Evolutionary conservation across 2,329 filamentous ascomycete genomes (phyloP), one percentile per base, ranked within the genome.

Genomic region (Exophiala bonariae): DNA sequence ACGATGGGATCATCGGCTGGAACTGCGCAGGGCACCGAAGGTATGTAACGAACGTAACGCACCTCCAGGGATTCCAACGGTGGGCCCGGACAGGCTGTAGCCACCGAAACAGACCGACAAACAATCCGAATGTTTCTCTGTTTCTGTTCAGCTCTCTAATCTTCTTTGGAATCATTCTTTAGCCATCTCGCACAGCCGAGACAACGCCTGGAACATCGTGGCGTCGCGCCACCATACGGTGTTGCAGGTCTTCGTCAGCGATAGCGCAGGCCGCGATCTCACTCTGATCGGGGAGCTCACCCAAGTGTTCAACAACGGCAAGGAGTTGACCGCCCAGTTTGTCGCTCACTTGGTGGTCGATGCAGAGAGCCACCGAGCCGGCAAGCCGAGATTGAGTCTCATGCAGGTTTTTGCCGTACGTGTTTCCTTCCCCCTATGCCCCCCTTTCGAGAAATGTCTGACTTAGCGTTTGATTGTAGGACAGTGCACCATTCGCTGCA

Each of bases 391-490:
- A 10, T 18, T 46, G 22, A 17, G 20, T 26, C 26, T 39, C 10
- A 33, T 40, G 43, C 34, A 46, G 22, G 43, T 46, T 3, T 46
- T 40, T 40, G 43, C 43, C 1, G 43, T 46, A 40, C 19, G 43
- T 26, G 6, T 11, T 26, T 26, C 11, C 23, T n/a, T n/a, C n/a
- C n/a, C n/a, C n/a, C n/a, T n/a, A n/a, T n/a, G n/a, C n/a, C n/a
- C n/a, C n/a, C n/a, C n/a, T n/a, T n/a, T n/a, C n/a, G n/a, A n/a
- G n/a, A n/a, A n/a, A n/a, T n/a, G n/a, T n/a, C n/a, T n/a, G n/a
- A n/a, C n/a, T n/a, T n/a, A n/a, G n/a, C n/a, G n/a, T n/a, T n/a
- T n/a, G n/a, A n/a, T n/a, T n/a, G n/a, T 11, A 26, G 23, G 23
- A 26, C 11, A 6, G 6, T 26, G 23, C 23, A 11, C 23, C 23